Base-by-base conservation (phyloP, 352 stramenopile genomes). In the Globisporangium heterothallicum region DNA sequence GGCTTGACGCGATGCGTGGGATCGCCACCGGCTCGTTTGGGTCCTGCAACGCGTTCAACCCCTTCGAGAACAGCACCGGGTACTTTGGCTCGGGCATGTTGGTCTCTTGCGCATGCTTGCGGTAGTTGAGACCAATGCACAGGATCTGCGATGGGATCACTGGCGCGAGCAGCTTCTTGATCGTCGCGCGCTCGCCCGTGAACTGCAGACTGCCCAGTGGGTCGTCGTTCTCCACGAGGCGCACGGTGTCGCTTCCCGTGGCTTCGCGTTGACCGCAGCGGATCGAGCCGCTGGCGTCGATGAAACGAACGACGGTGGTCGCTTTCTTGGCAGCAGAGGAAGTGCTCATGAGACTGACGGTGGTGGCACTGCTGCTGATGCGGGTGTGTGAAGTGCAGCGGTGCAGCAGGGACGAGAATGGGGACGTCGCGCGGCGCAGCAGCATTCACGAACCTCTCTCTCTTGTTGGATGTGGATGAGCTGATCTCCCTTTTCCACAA, bases 51-150 rank as follows among this genome's bases (percentile, higher is more conserved):
- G 86, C 68, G 51, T 88, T 88, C 2, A 89, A 48, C 7, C 78
- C 81, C 66, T 97, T 97, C 43, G 86, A 92, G 58, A 97, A 97
- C 22, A 96, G 71, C 59, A 94, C 76, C 2, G 84, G 81, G 44
- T 68, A 84, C 55, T 75, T 73, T 0, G 84, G 82, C 61, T 90
- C 77, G 0, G 84, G 73, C 66, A 89, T 88, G 49, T 94, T 94
- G 46, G 86, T 92, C 68, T 96, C 84, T 53, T 80, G 72, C 34
- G 78, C 75, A 48, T 97, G 86, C 62, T 92, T 86, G 58, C 81
- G 72, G 72, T 97, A 97, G 70, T 97, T 97, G 26, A 97, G 74
- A 4, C 88, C 88, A 27, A 96, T 94, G 40, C 81, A 77, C 19
- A 93, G 66, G 56, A 96, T 91, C 64, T 88, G 79, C 10, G 78